A percentile compares a stretch with the other conserved stretches of the same genome.
Evolutionary conservation across 2,329 filamentous ascomycete genomes (phyloP).

Genomic region (Knufia petricola): DNA sequence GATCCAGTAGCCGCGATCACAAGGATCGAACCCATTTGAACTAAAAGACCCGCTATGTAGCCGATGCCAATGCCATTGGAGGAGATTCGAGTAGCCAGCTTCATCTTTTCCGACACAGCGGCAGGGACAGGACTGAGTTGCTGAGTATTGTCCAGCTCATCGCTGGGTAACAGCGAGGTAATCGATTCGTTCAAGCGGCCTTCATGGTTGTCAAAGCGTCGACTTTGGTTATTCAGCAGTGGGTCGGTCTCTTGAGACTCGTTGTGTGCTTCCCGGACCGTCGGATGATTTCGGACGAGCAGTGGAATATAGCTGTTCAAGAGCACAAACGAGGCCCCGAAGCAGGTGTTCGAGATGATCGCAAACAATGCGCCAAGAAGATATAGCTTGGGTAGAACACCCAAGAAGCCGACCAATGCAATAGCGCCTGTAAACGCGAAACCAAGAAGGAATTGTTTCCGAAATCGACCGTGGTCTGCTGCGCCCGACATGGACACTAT

Average conservation of each 20-base stretch:
- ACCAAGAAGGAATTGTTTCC: conserved; percentile 75
- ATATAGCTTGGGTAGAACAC: conserved; percentile 65
- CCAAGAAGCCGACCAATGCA: conserved; percentile 80
- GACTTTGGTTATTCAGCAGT: conserved; percentile 8
- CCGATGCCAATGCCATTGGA: conserved; percentile 89
- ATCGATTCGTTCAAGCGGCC: conserved; percentile 13
- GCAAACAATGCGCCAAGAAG: conserved; percentile 73
- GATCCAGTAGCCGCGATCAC: conserved; percentile 65
- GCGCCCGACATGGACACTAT: conserved; percentile 96
- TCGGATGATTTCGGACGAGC: conserved; percentile 75
- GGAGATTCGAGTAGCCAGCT: conserved; percentile 81
- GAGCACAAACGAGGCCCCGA: conserved; percentile 89
- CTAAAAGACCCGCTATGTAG: conserved; percentile 73
- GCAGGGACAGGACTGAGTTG: conserved; percentile 14
- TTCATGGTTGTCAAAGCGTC: conserved; percentile 12
- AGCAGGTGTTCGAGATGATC: conserved; percentile 84
- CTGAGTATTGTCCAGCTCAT: conserved; percentile 20
- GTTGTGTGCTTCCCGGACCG: conserved; percentile 24
- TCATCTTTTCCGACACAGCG: conserved; percentile 55
- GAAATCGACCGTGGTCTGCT: conserved; percentile 85
- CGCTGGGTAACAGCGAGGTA: conserved; percentile 23
- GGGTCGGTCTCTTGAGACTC: conserved; percentile 9
- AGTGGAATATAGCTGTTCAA: conserved; percentile 91
- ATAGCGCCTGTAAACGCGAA: conserved; percentile 77
- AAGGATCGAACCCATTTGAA: conserved; percentile 72